Conservation (phyloP, 2,329 filamentous ascomycete species). For the Phialocephala sp. region DNA sequence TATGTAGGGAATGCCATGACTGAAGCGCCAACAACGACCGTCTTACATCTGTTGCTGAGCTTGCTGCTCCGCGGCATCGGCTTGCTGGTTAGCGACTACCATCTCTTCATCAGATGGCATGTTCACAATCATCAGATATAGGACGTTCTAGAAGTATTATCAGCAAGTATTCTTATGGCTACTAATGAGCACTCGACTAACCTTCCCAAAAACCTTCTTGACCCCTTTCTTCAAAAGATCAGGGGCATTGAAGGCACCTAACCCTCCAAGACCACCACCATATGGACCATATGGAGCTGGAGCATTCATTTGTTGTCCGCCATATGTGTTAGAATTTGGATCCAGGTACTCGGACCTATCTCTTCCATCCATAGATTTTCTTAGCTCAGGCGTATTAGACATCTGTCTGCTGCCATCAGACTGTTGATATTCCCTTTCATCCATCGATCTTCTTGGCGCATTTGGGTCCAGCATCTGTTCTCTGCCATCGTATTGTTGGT, state of each 20-base stretch:
- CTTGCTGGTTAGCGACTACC: not conserved
- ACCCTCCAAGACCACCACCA: not conserved
- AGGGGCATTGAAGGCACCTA: not conserved
- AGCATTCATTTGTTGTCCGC: not conserved
- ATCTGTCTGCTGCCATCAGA: not conserved
- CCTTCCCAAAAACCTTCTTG: conserved; percentile 5
- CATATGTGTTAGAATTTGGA: not conserved
- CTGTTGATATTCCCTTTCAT: not conserved
- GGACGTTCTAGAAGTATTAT: not conserved
- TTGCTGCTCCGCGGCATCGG: not conserved
- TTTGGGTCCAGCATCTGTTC: not conserved
- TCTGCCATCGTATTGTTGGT: not conserved
- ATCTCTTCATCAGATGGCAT: not conserved
- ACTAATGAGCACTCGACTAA: not conserved
- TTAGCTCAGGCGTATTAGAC: not conserved
- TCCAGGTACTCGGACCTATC: not conserved
- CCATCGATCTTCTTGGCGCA: not conserved
- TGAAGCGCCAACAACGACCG: not conserved
- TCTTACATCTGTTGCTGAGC: not conserved
- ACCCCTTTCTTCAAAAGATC: conserved; percentile 1
- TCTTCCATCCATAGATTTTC: conserved; percentile 3
- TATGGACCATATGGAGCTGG: not conserved
- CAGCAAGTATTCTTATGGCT: not conserved
- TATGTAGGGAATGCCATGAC: not conserved
- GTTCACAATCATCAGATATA: not conserved